These are phyloP conservation scores for Rhizophora apiculata DNA, from an alignment of 345 rosid species.

Conservation along the genomic window DNA sequence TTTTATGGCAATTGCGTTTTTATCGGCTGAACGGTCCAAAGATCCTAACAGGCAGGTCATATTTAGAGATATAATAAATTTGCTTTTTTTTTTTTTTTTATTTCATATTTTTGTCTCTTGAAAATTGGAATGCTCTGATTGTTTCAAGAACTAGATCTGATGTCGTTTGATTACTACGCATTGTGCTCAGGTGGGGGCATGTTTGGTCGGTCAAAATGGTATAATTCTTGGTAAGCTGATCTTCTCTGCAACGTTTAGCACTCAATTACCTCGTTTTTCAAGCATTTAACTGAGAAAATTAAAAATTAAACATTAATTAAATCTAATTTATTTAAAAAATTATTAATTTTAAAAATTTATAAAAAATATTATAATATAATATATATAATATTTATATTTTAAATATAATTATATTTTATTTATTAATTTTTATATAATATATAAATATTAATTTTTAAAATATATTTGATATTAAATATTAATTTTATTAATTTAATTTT, in stretches of 20 bases:
- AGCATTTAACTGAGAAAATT: no score
- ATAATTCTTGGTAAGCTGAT: constrained; percentile 74
- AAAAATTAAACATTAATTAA: no score
- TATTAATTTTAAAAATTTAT: no score
- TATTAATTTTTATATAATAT: no score
- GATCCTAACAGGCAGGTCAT: constrained; percentile 97
- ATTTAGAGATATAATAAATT: background rate
- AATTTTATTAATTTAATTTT: no score
- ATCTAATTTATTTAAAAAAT: no score
- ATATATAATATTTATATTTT: no score
- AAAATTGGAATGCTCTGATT: background rate
- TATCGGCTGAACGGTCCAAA: constrained; percentile 83
- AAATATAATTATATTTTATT: no score
- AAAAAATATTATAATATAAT: no score
- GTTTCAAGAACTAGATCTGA: background rate
- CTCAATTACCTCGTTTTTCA: background rate
- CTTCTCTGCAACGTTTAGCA: background rate
- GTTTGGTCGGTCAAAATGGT: constrained; percentile 85
- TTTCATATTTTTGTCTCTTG: background rate
- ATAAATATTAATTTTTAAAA: no score
- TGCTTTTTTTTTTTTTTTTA: background rate
- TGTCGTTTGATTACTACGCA: background rate
- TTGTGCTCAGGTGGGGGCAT: constrained; percentile 74
- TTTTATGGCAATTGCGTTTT: constrained; percentile 84
- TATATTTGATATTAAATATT: no score